A percentile compares a stretch with the other conserved stretches of the same genome.
These are phyloP conservation scores for Zasmidium citrigriseum DNA, from an alignment of 2,329 filamentous ascomycete species.

Conservation along the genomic window DNA sequence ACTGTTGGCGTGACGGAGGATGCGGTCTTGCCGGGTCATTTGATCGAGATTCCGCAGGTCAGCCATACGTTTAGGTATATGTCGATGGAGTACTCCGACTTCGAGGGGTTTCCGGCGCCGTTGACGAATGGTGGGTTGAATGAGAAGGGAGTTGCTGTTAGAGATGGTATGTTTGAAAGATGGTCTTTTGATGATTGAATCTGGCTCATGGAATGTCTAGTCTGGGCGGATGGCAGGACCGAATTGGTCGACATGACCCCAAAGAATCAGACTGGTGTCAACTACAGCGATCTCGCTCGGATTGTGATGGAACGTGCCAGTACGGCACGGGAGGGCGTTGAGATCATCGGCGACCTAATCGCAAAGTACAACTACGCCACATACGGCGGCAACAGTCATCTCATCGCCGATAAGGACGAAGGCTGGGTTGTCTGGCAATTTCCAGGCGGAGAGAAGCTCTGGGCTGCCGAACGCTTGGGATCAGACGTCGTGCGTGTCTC, in stretches of 20 bases:
- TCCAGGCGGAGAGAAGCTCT: slow-evolving; percentile 36
- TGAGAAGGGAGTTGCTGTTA: slow-evolving; percentile 44
- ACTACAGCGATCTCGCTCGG: slow-evolving; percentile 46
- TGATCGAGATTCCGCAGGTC: slow-evolving; percentile 38
- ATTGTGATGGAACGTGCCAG: slow-evolving; percentile 44
- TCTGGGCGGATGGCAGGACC: slow-evolving; percentile 44
- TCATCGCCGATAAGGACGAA: slow-evolving; percentile 43
- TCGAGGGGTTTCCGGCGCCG: slow-evolving; percentile 46
- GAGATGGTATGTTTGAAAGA: slow-evolving; percentile 31
- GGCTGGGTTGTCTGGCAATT: slow-evolving; percentile 40
- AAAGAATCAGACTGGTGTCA: slow-evolving; percentile 42
- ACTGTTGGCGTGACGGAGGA: slow-evolving; percentile 45
- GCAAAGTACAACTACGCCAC: slow-evolving; percentile 44
- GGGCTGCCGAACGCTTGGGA: slow-evolving; percentile 39
- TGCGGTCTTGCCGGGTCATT: slow-evolving; percentile 39
- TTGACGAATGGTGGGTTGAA: slow-evolving; percentile 49
- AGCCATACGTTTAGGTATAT: slow-evolving; percentile 38
- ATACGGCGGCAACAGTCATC: slow-evolving; percentile 47
- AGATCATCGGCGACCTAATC: slow-evolving; percentile 44
- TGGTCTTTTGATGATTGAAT: neutral
- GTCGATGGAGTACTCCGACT: slow-evolving; percentile 43
- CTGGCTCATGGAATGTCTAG: slow-evolving; percentile 6
- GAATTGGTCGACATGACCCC: slow-evolving; percentile 46
- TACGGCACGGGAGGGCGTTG: slow-evolving; percentile 44
- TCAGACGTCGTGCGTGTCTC: slow-evolving; percentile 35